These are phyloP conservation scores for Coccinonectria pachysandricola DNA, from an alignment of 2,329 filamentous ascomycete genomes.

Conservation along the genomic window DNA sequence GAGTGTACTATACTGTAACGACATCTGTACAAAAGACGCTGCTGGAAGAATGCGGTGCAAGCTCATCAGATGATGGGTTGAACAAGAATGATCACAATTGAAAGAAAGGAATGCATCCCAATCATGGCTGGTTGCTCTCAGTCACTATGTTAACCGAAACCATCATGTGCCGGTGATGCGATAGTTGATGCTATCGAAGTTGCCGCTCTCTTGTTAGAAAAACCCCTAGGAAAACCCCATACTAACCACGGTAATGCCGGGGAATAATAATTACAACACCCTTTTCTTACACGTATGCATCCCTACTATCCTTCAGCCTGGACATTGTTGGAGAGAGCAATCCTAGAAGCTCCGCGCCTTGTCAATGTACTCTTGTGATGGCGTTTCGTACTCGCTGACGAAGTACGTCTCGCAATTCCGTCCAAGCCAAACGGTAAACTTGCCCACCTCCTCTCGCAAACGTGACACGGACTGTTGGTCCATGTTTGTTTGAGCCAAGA, in stretches of 20 bases:
- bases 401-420: conserved; percentile 73
- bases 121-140: no score
- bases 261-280: no score
- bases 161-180: no score
- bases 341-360: conserved; percentile 42
- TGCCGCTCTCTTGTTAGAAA: no score
- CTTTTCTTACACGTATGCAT: neutral
- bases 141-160: no score
- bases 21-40: conserved; percentile 16
- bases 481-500: conserved; percentile 97
- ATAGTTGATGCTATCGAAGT: no score
- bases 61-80: conserved; percentile 2
- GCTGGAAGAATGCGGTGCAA: conserved; percentile 1
- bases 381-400: conserved; percentile 62
- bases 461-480: conserved; percentile 82
- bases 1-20: conserved; percentile 24
- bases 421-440: conserved; percentile 77
- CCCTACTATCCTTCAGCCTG: neutral
- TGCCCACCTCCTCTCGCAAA: conserved; percentile 77
- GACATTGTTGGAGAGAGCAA: neutral
- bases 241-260: no score
- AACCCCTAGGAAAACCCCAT: no score
- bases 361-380: conserved; percentile 60
- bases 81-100: conserved; percentile 6
- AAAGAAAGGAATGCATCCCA: no score